phyloP scores from a whole-genome alignment of 1,139 yeast species.

The Pneumocystis wakefieldiae region DNA sequence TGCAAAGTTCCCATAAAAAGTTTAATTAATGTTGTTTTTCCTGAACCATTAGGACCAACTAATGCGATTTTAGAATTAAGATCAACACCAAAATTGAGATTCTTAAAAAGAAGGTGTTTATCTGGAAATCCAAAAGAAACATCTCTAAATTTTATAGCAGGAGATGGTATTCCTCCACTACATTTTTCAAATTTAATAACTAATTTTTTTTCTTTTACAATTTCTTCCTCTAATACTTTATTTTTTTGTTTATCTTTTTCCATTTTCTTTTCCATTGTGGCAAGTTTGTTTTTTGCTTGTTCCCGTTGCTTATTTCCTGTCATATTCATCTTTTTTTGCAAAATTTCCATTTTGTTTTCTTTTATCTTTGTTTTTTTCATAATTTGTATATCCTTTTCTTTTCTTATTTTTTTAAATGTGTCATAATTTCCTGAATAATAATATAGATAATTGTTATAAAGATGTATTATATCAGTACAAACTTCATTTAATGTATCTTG shows the following conservation, averaged over 20 bases:
- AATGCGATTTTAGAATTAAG: slow-evolving; percentile 97
- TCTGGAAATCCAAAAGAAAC: slow-evolving; percentile 70
- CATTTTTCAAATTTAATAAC: slow-evolving; percentile 89
- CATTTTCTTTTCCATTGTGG: slow-evolving; percentile 90
- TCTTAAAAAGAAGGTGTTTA: slow-evolving; percentile 53
- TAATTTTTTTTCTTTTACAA: slow-evolving; percentile 83
- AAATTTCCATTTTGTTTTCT: slow-evolving; percentile 96
- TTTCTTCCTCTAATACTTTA: slow-evolving; percentile 57
- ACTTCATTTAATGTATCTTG: slow-evolving; percentile 99
- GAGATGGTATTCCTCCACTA: slow-evolving; percentile 87
- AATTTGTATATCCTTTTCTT: slow-evolving; percentile 89
- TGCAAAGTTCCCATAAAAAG: slow-evolving; percentile 88
- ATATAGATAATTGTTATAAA: slow-evolving; percentile 57
- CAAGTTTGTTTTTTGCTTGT: slow-evolving; percentile 98
- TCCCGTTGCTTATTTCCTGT: slow-evolving; percentile 99
- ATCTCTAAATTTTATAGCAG: slow-evolving; percentile 90
- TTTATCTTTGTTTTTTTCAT: slow-evolving; percentile 93
- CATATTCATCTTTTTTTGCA: slow-evolving; percentile 95
- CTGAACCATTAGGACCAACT: slow-evolving; percentile 98
- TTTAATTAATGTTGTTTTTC: slow-evolving; percentile 89
- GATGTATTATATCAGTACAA: slow-evolving; percentile 93
- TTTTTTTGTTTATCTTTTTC: slow-evolving; percentile 71
- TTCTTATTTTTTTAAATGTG: slow-evolving; percentile 84
- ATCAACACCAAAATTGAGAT: slow-evolving; percentile 94
- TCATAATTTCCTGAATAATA: slow-evolving; percentile 98